Conservation (phyloP, 1,139 yeast genomes). For the Magnusiomyces clavatus region DNA sequence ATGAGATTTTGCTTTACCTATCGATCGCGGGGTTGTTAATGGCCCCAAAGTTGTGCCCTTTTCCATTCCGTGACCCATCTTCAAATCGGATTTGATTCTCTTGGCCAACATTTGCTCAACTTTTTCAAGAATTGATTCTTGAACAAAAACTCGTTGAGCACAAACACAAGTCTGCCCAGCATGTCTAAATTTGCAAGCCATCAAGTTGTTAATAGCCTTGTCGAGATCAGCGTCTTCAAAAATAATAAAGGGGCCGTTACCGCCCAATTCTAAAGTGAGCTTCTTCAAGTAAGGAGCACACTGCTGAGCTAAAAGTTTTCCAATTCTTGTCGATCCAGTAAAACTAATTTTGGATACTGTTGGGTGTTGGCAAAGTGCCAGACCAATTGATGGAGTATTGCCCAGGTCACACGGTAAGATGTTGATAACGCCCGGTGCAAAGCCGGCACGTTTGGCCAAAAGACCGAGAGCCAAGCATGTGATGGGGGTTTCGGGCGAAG, state of each 20-base stretch:
- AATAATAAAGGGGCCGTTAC: conserved; percentile 76
- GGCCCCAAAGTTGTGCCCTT: conserved; percentile 59
- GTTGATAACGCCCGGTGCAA: conserved; percentile 75
- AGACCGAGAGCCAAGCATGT: conserved; percentile 59
- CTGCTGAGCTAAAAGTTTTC: conserved; percentile 58
- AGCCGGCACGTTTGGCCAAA: conserved; percentile 58
- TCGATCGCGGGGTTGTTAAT: conserved; percentile 49
- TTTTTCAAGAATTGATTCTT: conserved; percentile 64
- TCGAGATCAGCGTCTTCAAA: conserved; percentile 67
- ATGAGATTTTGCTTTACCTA: conserved; percentile 51
- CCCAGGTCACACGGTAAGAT: conserved; percentile 67
- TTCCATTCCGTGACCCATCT: conserved; percentile 59
- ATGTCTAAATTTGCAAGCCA: conserved; percentile 39
- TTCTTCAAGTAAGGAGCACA: conserved; percentile 39
- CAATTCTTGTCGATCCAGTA: conserved; percentile 76
- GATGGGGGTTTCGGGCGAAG: conserved; percentile 76
- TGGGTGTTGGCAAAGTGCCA: conserved; percentile 60
- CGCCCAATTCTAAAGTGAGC: conserved; percentile 79
- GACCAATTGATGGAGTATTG: conserved; percentile 59
- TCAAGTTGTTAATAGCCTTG: conserved; percentile 39
- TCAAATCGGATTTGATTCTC: conserved; percentile 42
- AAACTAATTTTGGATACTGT: conserved; percentile 69
- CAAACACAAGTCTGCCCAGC: conserved; percentile 87
- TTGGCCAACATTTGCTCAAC: conserved; percentile 47
- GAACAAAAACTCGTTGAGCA: conserved; percentile 74